Conservation (phyloP, 257 asterid species). For the Nicotiana sylvestris region DNA sequence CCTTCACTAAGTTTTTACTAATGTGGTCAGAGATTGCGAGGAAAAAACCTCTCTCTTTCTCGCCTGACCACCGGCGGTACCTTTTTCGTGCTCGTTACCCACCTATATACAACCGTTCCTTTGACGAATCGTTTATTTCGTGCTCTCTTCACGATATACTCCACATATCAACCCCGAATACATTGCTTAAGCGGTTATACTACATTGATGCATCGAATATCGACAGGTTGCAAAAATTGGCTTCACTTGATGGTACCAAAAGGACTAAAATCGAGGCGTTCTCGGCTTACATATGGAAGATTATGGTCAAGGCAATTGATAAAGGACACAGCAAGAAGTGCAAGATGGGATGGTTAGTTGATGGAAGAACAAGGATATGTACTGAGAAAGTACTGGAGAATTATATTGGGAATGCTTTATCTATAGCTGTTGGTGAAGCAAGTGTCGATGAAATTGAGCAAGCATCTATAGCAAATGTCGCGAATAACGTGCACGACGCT, state of each 20-base stretch:
- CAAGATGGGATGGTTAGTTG: slow-evolving; percentile 58
- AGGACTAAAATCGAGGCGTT: slow-evolving; percentile 56
- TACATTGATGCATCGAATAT: slow-evolving; percentile 31
- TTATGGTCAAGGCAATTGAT: slow-evolving; percentile 34
- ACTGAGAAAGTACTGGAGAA: slow-evolving; percentile 21
- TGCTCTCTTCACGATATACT: slow-evolving; percentile 49
- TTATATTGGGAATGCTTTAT: slow-evolving; percentile 50
- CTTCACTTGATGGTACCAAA: slow-evolving; percentile 20
- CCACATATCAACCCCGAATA: slow-evolving; percentile 26
- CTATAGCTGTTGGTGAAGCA: slow-evolving; percentile 38
- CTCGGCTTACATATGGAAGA: slow-evolving; percentile 53
- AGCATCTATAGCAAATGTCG: slow-evolving; percentile 31
- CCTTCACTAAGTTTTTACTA: slow-evolving; percentile 46
- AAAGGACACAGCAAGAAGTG: slow-evolving; percentile 23
- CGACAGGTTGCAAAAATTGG: slow-evolving; percentile 30
- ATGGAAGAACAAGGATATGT: slow-evolving; percentile 40
- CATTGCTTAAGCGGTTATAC: slow-evolving; percentile 40
- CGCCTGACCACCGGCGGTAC: slow-evolving; percentile 37
- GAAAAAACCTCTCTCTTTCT: slow-evolving; percentile 28
- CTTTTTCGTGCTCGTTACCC: slow-evolving; percentile 33
- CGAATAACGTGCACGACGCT: slow-evolving; percentile 28
- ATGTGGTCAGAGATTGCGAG: slow-evolving; percentile 47
- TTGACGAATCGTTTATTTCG: slow-evolving; percentile 42
- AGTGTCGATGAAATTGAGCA: slow-evolving; percentile 16
- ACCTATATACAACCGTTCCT: slow-evolving; percentile 33